Base-by-base conservation (phyloP, 2,329 filamentous ascomycete species). In the Arthrinium phaeospermum region DNA sequence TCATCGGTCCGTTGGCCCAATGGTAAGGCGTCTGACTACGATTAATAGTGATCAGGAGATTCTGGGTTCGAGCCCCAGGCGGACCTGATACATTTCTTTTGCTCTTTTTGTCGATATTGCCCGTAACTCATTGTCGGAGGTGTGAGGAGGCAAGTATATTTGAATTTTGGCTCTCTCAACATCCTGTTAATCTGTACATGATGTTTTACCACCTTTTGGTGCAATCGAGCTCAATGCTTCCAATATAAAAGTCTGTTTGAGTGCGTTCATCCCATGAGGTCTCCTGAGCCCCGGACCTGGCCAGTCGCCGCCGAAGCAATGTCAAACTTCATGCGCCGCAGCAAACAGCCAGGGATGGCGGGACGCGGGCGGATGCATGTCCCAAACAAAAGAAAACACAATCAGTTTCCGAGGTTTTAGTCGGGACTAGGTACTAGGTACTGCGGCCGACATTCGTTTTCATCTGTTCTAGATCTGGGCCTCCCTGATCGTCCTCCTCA, bases 11-110 rank as follows among this genome's bases (percentile, higher is more conserved):
- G 64, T 68, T 83, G 80, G 80, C 79, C 80, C 79, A 82, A 82
- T 83, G 82, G 78, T 81, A 84, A 82, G 81, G 81, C 82, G 82
- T 83, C 81, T 83, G 82, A 84, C 82, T 83, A 83, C 82, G 81
- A 83, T 73, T 61, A 44, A 13, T 49, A 44, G 34, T 45, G 30
- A 72, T 72, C 71, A 72, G 71, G 71, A 71, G 71, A 73, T 73
- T 73, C 71, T 73, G 70, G 71, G 71, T 73, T 73, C 71, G 71
- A 73, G 30, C 71, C 71, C 71, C 71, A 73, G 71, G 69, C 49
- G 57, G 71, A 64, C 69, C 61, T 14, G 4, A 41, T 1, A 41
- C 10, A 22, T 1, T 47, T 16, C 41, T 46, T 69, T 64, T 64
- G 57, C 57, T 41, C 4, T 45, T 6, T 51, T 14, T 14, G n/a